phyloP scores from a whole-genome alignment of 1,139 yeast genomes.

The Kluyveromyces sp. region DNA sequence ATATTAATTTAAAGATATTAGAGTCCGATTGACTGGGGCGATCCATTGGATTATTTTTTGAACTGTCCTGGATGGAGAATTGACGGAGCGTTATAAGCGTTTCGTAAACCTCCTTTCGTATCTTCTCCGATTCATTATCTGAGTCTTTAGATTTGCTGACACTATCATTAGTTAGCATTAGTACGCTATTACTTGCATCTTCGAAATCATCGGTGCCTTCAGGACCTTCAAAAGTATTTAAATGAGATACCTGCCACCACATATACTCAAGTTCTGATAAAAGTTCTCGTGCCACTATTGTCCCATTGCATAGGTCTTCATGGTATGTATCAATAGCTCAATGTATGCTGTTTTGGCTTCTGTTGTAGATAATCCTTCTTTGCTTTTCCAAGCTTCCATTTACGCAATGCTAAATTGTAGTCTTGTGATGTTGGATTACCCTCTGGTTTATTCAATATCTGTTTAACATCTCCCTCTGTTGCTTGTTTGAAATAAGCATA shows the following conservation, averaged over 20 bases:
- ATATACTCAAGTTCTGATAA: slow-evolving; percentile 58
- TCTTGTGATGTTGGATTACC: slow-evolving; percentile 44
- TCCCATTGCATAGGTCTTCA: slow-evolving; percentile 62
- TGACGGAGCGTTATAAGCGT: slow-evolving; percentile 4
- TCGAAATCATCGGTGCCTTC: not conserved
- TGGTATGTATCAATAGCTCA: slow-evolving; percentile 60
- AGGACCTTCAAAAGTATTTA: slow-evolving; percentile 5
- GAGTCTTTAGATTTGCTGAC: not conserved
- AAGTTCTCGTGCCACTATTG: slow-evolving; percentile 60
- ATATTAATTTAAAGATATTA: not conserved
- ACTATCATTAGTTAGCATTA: slow-evolving; percentile 7
- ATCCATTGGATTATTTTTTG: not conserved
- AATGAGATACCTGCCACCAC: slow-evolving; percentile 35
- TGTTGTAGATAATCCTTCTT: slow-evolving; percentile 59
- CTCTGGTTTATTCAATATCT: slow-evolving; percentile 56
- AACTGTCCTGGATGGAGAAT: not conserved
- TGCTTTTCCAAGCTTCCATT: slow-evolving; percentile 83
- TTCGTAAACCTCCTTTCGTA: slow-evolving; percentile 9
- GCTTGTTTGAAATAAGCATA: slow-evolving; percentile 86
- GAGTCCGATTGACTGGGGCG: too few relatives aligned
- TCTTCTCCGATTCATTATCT: slow-evolving; percentile 7
- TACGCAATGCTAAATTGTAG: slow-evolving; percentile 60
- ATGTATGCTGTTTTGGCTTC: slow-evolving; percentile 73
- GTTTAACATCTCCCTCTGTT: slow-evolving; percentile 75
- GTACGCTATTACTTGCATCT: slow-evolving; percentile 8